phyloP scores from a whole-genome alignment of 352 stramenopile species.

The Phytopythium aichiense region DNA sequence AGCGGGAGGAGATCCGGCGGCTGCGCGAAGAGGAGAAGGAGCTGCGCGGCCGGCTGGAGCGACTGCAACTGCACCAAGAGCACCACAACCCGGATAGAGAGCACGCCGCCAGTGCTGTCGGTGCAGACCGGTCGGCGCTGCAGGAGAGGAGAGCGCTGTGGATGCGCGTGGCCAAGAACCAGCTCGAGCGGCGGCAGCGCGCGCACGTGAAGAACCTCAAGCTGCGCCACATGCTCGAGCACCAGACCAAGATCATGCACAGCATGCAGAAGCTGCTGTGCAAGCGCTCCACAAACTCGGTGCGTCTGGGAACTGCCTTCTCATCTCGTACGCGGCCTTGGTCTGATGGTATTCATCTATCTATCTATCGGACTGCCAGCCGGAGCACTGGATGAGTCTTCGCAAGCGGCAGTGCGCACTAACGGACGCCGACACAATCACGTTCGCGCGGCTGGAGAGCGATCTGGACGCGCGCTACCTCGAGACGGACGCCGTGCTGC shows the following conservation, averaged over 20 bases:
- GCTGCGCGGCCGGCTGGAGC: not conserved
- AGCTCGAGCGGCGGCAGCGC: constrained; percentile 15
- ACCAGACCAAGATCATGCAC: constrained; percentile 20
- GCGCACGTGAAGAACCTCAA: constrained; percentile 23
- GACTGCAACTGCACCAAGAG: not conserved
- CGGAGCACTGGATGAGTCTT: constrained; percentile 7
- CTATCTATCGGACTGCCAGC: not conserved
- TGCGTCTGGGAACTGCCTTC: not conserved
- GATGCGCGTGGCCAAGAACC: constrained; percentile 14
- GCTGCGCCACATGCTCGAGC: constrained; percentile 18
- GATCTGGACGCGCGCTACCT: constrained; percentile 5
- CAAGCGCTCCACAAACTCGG: constrained; percentile 14
- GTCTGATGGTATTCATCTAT: not conserved
- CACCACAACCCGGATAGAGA: not conserved
- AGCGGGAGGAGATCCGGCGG: constrained; percentile 7
- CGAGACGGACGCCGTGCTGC: constrained; percentile 4
- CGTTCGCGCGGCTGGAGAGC: constrained; percentile 1
- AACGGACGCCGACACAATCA: not conserved
- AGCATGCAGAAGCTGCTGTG: constrained; percentile 18
- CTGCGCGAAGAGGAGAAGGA: constrained; percentile 5
- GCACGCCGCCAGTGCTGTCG: not conserved
- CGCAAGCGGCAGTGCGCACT: constrained; percentile 5
- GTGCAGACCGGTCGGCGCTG: not conserved
- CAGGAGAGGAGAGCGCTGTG: constrained; percentile 10
- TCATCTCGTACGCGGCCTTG: no score